Evolutionary conservation across 73 alveolate species (phyloP).

Genomic region (Paramecium bursaria): DNA sequence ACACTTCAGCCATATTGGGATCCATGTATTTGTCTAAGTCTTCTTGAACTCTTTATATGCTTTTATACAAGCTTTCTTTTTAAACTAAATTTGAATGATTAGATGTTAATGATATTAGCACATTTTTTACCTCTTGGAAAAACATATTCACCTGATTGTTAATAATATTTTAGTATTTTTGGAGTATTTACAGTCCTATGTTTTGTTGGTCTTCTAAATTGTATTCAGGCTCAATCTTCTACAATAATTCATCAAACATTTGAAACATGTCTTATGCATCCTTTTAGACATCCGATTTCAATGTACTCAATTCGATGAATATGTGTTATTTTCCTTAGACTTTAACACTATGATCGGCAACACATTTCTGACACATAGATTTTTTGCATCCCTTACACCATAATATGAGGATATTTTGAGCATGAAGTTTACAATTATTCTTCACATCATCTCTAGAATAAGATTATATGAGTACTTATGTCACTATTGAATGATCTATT

Average conservation of each 20-base stretch:
- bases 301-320: constrained; percentile 39
- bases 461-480: no score
- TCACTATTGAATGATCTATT: no score
- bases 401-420: constrained; percentile 14
- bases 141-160: neutral
- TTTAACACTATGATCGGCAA: constrained; percentile 18
- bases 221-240: constrained; percentile 29
- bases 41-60: neutral
- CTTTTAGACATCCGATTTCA: constrained; percentile 10
- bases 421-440: no score
- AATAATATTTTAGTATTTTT: constrained; percentile 1
- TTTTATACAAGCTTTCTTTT: neutral
- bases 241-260: constrained; percentile 2
- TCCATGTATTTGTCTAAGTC: constrained; percentile 19
- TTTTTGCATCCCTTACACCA: constrained; percentile 49
- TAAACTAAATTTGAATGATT: constrained; percentile 45
- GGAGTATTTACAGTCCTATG: constrained; percentile 15
- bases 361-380: constrained; percentile 48
- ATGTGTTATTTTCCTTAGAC: constrained; percentile 5
- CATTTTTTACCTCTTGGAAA: constrained; percentile 3
- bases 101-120: constrained; percentile 30
- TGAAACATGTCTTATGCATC: constrained; percentile 8
- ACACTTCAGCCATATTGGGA: constrained; percentile 1
- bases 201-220: constrained; percentile 33
- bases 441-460: no score